Percentiles rank a stretch among this genome's conserved stretches.
Evolutionary conservation across 805 yeast species (phyloP).

Genomic region (Ogataea paradorogensis): DNA sequence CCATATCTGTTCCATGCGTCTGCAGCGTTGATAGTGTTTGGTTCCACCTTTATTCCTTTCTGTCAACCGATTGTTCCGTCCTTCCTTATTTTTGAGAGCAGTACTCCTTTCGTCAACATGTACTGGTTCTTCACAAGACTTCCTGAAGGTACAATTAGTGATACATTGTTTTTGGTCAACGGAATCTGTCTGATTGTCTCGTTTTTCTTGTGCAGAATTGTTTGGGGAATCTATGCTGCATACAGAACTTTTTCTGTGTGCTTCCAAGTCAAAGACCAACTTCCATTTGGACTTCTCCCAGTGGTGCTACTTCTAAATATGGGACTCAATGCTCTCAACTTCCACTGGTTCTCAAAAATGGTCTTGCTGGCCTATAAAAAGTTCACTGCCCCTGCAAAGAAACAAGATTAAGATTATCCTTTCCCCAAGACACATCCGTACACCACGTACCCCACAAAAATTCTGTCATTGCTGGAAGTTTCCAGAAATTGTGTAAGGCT

Average conservation of each 20-base stretch:
- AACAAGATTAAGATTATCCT: slow-evolving; percentile 1
- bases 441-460: slow-evolving; percentile 8
- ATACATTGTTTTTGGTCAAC: slow-evolving; percentile 54
- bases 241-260: slow-evolving; percentile 46
- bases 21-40: slow-evolving; percentile 75
- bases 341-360: slow-evolving; percentile 91
- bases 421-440: slow-evolving; percentile 1
- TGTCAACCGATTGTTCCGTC: slow-evolving; percentile 79
- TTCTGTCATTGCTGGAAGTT: slow-evolving; percentile 4
- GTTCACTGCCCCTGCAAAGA: slow-evolving; percentile 14
- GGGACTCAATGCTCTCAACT: slow-evolving; percentile 63
- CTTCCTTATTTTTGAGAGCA: slow-evolving; percentile 79
- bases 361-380: slow-evolving; percentile 63
- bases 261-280: slow-evolving; percentile 38
- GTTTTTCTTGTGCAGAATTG: slow-evolving; percentile 74
- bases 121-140: slow-evolving; percentile 87
- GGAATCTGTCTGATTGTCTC: slow-evolving; percentile 66
- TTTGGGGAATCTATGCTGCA: slow-evolving; percentile 86
- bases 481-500: slow-evolving; percentile 5
- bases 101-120: slow-evolving; percentile 92
- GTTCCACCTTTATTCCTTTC: slow-evolving; percentile 63
- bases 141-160: slow-evolving; percentile 64
- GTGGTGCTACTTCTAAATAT: slow-evolving; percentile 56
- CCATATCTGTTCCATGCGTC: slow-evolving; percentile 82
- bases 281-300: slow-evolving; percentile 47